Conservation (phyloP, 306 rosid genomes). For the Herpetospermum pedunculosum region DNA sequence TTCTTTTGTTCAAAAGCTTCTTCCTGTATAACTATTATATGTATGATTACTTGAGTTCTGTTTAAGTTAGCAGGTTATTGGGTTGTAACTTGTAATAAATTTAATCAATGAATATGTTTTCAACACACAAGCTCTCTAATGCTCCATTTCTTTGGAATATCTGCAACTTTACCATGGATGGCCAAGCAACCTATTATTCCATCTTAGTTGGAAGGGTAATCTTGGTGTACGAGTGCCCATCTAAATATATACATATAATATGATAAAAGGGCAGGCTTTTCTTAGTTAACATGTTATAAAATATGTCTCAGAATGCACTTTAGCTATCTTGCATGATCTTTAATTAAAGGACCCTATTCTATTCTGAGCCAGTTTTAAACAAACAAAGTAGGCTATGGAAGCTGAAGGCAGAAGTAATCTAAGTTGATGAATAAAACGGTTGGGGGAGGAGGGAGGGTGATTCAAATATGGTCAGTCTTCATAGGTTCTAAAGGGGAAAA, state of each 20-base stretch:
- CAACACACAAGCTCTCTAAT: neutral
- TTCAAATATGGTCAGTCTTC: conserved; percentile 6
- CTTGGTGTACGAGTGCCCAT: neutral
- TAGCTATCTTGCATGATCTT: neutral
- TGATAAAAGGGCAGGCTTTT: neutral
- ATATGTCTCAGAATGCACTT: neutral
- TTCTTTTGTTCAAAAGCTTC: neutral
- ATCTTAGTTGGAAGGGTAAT: neutral
- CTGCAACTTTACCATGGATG: neutral
- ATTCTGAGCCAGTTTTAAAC: neutral
- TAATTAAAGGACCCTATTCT: neutral
- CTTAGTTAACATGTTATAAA: neutral
- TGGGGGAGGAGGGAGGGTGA: conserved; percentile 10
- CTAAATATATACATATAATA: neutral
- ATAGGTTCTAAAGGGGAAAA: neutral
- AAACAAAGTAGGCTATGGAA: neutral
- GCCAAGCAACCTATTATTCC: conserved; percentile 2
- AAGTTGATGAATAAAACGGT: neutral
- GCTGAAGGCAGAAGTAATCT: neutral
- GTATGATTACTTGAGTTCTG: neutral
- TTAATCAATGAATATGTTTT: neutral
- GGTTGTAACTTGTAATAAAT: neutral
- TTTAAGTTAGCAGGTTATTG: neutral
- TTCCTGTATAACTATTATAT: neutral
- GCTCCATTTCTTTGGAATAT: neutral